Evolutionary conservation across 2,329 filamentous ascomycete genomes (phyloP), one percentile per base, ranked within the genome.

Genomic region (Acarospora socialis): DNA sequence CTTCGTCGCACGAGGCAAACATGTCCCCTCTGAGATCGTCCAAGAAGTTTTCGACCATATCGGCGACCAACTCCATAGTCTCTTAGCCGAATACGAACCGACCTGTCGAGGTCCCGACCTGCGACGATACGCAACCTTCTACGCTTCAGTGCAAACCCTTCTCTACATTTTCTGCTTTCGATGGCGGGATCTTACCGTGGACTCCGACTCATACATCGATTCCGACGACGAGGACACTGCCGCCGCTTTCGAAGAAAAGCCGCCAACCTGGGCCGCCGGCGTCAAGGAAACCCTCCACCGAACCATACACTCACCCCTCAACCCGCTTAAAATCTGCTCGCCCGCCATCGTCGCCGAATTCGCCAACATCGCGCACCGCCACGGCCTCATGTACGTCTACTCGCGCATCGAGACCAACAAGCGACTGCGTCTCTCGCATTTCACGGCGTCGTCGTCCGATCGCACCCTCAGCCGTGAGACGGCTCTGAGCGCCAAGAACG

Each of bases 141-240:
- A 94, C 53, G 76, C 81, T 12, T 73, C 84, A 28, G 74, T 80
- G n/a, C 86, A 94, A 54, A 84, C 84, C 1, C 65, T 92, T 3
- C 69, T 94, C 15, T 94, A 94, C 60, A 87, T 92, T 37, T 94
- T 92, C 57, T 98, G 90, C 62, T 98, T 98, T 64, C 77, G 90
- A 34, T 98, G 90, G 90, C 78, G 83, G 39, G 87, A 95, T 48
- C 65, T 98, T 28, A 78, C 70, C 2, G 69, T 68, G 3, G 62
- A 70, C 3, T 69, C 77, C 9, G 58, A 68, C 9, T 51, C 53
- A 15, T 61, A 67, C 15, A 60, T 64, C 25, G 66, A 72, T 37
- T 66, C 74, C 10, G 57, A 64, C 27, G 57, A 58, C 28, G 54
- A 64, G n/a, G 59, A 68, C 24, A 66, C 57, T 66, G 9, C 20